Evolutionary conservation across 2,329 filamentous ascomycete species (phyloP).

Genomic region (Didymella pomorum): DNA sequence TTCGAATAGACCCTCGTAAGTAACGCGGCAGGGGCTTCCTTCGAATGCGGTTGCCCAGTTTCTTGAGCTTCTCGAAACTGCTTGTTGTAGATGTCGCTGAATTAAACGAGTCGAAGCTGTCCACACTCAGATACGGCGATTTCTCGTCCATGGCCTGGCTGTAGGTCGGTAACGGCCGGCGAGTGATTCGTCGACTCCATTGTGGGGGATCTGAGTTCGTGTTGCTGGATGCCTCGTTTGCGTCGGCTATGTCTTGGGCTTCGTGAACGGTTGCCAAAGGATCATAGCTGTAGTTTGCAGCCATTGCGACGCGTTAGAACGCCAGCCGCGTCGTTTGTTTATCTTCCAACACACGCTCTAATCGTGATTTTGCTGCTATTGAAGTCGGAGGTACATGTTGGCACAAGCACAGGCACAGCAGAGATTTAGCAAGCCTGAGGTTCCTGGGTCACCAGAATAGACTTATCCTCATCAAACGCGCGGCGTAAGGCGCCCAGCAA

Average conservation of each 20-base stretch:
- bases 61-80: slow-evolving; percentile 27
- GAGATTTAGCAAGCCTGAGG: neutral
- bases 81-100: slow-evolving; percentile 26
- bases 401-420: neutral
- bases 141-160: slow-evolving; percentile 8
- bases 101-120: slow-evolving; percentile 28
- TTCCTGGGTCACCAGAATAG: neutral
- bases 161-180: slow-evolving; percentile 10
- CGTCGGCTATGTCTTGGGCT: slow-evolving; percentile 21
- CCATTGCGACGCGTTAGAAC: slow-evolving; percentile 8
- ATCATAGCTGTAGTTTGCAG: slow-evolving; percentile 26
- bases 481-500: slow-evolving; percentile 8
- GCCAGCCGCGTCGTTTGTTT: neutral
- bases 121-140: slow-evolving; percentile 16
- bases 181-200: slow-evolving; percentile 11
- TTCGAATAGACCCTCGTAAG: slow-evolving; percentile 24
- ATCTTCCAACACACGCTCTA: neutral
- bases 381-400: neutral
- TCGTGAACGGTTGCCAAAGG: slow-evolving; percentile 24
- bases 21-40: slow-evolving; percentile 31
- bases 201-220: neutral
- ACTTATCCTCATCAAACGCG: slow-evolving; percentile 4
- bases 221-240: slow-evolving; percentile 4
- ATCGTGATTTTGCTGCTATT: neutral
- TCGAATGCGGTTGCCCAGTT: slow-evolving; percentile 27